Evolutionary conservation across 2,329 filamentous ascomycete genomes (phyloP).

Genomic region (Magnaporthales sp.): DNA sequence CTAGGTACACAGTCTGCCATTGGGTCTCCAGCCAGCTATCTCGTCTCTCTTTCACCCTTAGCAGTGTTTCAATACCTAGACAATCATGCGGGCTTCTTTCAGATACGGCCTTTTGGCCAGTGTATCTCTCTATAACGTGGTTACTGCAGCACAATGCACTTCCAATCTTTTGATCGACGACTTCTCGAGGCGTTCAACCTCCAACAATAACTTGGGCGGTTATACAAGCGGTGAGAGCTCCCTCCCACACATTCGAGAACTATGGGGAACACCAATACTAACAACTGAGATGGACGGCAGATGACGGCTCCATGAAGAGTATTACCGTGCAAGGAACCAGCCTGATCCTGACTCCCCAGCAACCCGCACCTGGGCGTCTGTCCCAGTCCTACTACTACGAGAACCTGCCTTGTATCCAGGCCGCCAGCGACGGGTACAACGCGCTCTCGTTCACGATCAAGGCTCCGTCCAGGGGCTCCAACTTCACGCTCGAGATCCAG

Average conservation of each 20-base stretch:
- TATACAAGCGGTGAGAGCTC: background rate
- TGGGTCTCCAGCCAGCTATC: background rate
- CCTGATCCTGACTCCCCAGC: background rate
- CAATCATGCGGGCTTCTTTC: background rate
- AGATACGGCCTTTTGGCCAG: background rate
- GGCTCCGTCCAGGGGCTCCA: background rate
- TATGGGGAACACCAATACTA: background rate
- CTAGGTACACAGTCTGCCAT: background rate
- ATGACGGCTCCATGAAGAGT: background rate
- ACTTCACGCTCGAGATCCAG: background rate
- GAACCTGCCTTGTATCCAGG: background rate
- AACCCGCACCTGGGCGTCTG: background rate
- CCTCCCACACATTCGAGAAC: background rate
- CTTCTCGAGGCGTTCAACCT: background rate
- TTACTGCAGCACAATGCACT: background rate
- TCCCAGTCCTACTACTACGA: background rate
- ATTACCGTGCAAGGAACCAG: background rate
- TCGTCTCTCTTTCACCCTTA: background rate
- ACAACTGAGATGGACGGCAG: background rate
- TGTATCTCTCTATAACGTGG: background rate
- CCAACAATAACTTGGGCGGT: background rate
- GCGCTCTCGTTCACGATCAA: background rate
- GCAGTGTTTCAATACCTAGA: background rate
- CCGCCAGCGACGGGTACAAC: background rate
- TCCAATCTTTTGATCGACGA: background rate